Percentiles rank a stretch among this genome's conserved stretches.
These are phyloP conservation scores for Spathaspora passalidarum DNA, from an alignment of 805 yeast genomes.

Conservation along the genomic window DNA sequence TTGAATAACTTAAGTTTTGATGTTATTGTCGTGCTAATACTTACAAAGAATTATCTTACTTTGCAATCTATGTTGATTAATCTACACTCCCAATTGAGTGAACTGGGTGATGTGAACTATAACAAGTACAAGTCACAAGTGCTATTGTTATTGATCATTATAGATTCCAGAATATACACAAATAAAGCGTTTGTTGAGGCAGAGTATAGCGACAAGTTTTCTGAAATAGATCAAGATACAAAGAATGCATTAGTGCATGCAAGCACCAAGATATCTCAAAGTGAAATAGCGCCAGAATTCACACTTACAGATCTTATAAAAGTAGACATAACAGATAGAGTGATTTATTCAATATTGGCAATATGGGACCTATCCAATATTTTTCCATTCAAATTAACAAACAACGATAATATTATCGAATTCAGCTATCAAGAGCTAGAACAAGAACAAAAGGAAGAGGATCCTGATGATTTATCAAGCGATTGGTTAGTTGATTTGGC, in stretches of 20 bases:
- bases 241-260: neutral
- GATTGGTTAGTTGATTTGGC: conserved; percentile 16
- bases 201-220: neutral
- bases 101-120: neutral
- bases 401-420: neutral
- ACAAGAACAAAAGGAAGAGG: neutral
- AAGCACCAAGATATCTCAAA: neutral
- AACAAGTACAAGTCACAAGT: conserved; percentile 19
- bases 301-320: neutral
- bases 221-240: neutral
- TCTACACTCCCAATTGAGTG: conserved; percentile 16
- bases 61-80: conserved; percentile 25
- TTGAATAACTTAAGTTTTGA: conserved; percentile 32
- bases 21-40: conserved; percentile 25
- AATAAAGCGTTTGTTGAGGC: neutral
- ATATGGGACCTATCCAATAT: conserved; percentile 32
- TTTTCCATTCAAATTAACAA: conserved; percentile 10
- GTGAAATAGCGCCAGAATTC: neutral
- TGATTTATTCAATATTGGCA: conserved; percentile 33
- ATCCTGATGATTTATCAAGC: neutral
- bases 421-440: neutral
- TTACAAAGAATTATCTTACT: conserved; percentile 28
- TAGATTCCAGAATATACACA: conserved; percentile 3
- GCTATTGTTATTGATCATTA: conserved; percentile 16
- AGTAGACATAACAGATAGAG: conserved; percentile 24